Conservation (phyloP, 2,329 filamentous ascomycete genomes). For the Monosporascus sp. region DNA sequence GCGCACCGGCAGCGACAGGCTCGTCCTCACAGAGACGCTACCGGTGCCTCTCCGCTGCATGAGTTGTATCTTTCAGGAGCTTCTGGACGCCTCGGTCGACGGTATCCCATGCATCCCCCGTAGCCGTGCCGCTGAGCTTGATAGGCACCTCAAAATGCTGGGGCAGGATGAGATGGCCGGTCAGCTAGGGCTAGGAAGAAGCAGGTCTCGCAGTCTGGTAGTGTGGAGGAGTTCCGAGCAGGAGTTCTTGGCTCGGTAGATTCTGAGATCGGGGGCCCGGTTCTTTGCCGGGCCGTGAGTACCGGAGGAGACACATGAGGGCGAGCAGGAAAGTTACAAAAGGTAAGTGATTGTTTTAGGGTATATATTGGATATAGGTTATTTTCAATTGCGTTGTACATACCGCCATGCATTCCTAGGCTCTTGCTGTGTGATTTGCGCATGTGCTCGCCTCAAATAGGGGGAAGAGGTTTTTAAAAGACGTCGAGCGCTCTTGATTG, state of each 20-base stretch:
- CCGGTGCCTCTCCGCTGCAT: constrained; percentile 8
- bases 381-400: not conserved
- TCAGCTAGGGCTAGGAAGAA: not conserved
- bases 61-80: constrained; percentile 6
- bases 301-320: not conserved
- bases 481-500: no score
- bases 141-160: constrained; percentile 1
- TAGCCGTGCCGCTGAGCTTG: not conserved
- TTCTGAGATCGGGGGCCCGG: not conserved
- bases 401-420: no score
- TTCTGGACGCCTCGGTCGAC: not conserved
- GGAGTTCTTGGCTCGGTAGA: not conserved
- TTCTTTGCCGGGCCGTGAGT: not conserved
- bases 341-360: not conserved
- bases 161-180: not conserved
- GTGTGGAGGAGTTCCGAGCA: not conserved
- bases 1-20: constrained; percentile 2
- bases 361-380: not conserved
- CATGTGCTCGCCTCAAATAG: no score
- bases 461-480: no score
- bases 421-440: no score
- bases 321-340: not conserved
- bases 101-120: not conserved
- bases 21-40: constrained; percentile 3
- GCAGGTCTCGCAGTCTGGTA: not conserved